phyloP scores from a whole-genome alignment of 2,329 filamentous ascomycete genomes.

The Trichothecium roseum region DNA sequence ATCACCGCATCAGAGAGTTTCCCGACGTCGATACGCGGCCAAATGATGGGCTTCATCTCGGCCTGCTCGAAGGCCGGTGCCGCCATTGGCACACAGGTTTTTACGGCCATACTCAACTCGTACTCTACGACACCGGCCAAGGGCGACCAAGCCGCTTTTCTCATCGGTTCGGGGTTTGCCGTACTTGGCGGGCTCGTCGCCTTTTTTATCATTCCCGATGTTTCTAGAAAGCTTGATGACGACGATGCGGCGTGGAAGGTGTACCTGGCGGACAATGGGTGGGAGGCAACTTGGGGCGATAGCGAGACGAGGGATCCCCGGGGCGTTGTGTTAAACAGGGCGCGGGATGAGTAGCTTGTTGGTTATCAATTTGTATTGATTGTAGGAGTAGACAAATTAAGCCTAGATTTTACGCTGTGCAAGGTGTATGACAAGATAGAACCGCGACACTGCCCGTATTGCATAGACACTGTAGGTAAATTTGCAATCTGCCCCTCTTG shows the following conservation, averaged over 20 bases:
- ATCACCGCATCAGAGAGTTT: slow-evolving; percentile 34
- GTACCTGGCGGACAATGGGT: slow-evolving; percentile 16
- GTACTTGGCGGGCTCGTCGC: slow-evolving; percentile 31
- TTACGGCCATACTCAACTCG: slow-evolving; percentile 36
- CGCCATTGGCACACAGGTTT: slow-evolving; percentile 38
- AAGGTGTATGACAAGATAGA: no score
- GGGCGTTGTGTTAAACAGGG: neutral
- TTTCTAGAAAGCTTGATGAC: slow-evolving; percentile 14
- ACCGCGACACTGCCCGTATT: no score
- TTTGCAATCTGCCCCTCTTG: no score
- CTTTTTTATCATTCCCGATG: slow-evolving; percentile 30
- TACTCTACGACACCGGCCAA: slow-evolving; percentile 26
- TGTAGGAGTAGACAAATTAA: no score
- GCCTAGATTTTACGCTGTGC: no score
- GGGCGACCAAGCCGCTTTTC: slow-evolving; percentile 37
- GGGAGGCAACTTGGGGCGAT: slow-evolving; percentile 18
- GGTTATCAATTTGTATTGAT: no score
- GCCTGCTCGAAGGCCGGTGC: slow-evolving; percentile 39
- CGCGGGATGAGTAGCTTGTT: no score
- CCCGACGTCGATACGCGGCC: slow-evolving; percentile 37
- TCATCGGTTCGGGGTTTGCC: slow-evolving; percentile 39
- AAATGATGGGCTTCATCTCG: slow-evolving; percentile 35
- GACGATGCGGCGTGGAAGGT: slow-evolving; percentile 19
- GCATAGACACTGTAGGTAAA: no score
- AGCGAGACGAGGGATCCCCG: slow-evolving; percentile 13